Conservation (phyloP, 306 rosid genomes). For the Quercus wislizeni region DNA sequence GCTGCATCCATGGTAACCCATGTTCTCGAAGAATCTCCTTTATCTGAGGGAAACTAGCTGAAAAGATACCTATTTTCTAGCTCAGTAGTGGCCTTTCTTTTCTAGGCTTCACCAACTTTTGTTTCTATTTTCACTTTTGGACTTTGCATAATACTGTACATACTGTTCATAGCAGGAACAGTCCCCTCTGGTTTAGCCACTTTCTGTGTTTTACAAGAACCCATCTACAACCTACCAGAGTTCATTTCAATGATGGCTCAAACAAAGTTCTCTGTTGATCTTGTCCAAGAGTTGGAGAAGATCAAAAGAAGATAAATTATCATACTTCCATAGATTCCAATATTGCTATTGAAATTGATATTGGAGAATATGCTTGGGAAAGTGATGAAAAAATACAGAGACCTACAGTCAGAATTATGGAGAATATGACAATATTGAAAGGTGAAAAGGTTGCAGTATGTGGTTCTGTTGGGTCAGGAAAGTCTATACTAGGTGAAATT, state of each 20-base stretch:
- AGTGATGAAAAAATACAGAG: conserved; percentile 38
- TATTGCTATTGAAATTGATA: conserved; percentile 46
- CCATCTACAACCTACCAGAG: conserved; percentile 89
- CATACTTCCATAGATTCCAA: conserved; percentile 31
- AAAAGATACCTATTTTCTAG: conserved; percentile 69
- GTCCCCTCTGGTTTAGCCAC: conserved; percentile 89
- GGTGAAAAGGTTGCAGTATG: conserved; percentile 90
- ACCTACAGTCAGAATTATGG: conserved; percentile 52
- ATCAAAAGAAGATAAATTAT: conserved; percentile 35
- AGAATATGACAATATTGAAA: conserved; percentile 46
- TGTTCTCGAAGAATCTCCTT: conserved; percentile 61
- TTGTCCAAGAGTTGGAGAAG: conserved; percentile 71
- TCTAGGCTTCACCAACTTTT: conserved; percentile 91
- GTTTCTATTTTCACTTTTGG: conserved; percentile 84
- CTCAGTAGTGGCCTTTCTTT: conserved; percentile 74
- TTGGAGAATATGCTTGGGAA: conserved; percentile 78
- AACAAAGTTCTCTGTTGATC: conserved; percentile 77
- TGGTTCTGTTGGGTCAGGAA: conserved; percentile 83
- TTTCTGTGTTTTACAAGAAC: conserved; percentile 83
- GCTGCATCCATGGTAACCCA: conserved; percentile 88
- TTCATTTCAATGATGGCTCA: conserved; percentile 90
- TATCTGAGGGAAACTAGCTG: conserved; percentile 74
- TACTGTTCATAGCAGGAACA: conserved; percentile 65
- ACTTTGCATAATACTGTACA: conserved; percentile 52
- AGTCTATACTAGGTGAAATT: conserved; percentile 81